Base-by-base conservation (phyloP, 768 basidiomycete genomes). In the Hydnomerulius pinastri region DNA sequence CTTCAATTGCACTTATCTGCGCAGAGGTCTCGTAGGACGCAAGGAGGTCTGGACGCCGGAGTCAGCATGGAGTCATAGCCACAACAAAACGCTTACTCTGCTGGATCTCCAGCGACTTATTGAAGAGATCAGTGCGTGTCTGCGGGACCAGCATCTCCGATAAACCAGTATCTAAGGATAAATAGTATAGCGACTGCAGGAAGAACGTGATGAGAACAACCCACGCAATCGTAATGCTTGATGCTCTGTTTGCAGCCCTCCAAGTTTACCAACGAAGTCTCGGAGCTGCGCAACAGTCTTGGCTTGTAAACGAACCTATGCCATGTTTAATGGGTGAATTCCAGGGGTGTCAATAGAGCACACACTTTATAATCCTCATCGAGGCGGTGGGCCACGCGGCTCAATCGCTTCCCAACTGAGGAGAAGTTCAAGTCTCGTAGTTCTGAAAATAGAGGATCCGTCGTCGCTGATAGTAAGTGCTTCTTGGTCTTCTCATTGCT, bases 241-340 rank as follows among this genome's bases (percentile, higher is more conserved):
- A 58, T 97, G 93, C 62, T 99, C 96, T 15, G 81, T 82, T 71
- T 98, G 92, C 55, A 98, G 72, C 2, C 93, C 92, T 18, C 94
- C 92, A 2, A 99, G 76, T 64, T 91, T 94, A 11, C 95, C 94
- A 17, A 99, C 97, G 70, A 99, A 98, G 63, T 94, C 92, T 50
- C 87, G 82, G 60, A 99, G 74, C 69, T 99, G 92, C 10, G 88
- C 83, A 15, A 95, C 88, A 11, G 92, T 95, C 70, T 93, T 92
- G 15, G 93, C 83, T 70, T 93, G 85, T 48, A 91, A 81, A 50
- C 90, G 83, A 39, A 87, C 85, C 90, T 92, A 61, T 11, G 18
- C 38, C 36, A 15, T 10, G 35, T 28, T 20, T 51, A 39, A 59
- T 39, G 48, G 24, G 32, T 33, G 21, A 43, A 37, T 53, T 40